Evolutionary conservation across 495 filamentous ascomycete genomes (phyloP), one percentile per base, ranked within the genome.

Genomic region (Penicillium nucicola): DNA sequence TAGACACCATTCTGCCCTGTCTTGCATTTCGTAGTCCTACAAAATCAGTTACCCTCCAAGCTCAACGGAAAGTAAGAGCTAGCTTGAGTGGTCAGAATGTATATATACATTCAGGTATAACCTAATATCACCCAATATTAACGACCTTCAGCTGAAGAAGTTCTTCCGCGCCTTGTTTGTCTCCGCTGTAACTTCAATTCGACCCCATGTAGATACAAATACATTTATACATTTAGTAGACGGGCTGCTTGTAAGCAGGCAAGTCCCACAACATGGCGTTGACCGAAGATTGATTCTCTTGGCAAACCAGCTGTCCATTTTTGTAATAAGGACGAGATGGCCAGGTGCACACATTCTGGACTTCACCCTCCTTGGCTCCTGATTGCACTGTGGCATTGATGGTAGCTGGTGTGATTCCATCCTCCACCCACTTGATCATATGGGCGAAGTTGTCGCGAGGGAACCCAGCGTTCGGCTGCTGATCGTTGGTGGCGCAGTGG

Each of bases 401-500:
- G 20, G 56, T 65, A 2, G 37, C 46, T 8, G 75, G 75, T 14
- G 55, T 53, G 1, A 66, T 45, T 10, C 67, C 72, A 1, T 74
- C 66, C 50, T 78, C 76, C 1, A 77, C 76, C 75, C 76, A 79
- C 17, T 76, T 61, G 42, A 79, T 79, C 36, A 77, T 45, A 7
- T 55, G 58, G 4, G 19, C 31, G 9, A 55, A 55, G 50, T 4
- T 75, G 48, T 13, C 60, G 28, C 69, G 58, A 0, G 72, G 74
- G 52, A 62, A 78, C 0, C 61, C 59, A 18, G 68, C 70, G 44
- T 68, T 66, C 1, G 68, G 65, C 47, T 69, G 66, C 5, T 60
- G 42, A 2, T 38, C 13, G 37, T 69, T 74, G 0, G 64, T 42
- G 1, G 52, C 60, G 40, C 71, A 76, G 52, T 75, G 71, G 0